Base-by-base conservation (phyloP, 768 basidiomycete species). In the Auricularia auricula-judae region DNA sequence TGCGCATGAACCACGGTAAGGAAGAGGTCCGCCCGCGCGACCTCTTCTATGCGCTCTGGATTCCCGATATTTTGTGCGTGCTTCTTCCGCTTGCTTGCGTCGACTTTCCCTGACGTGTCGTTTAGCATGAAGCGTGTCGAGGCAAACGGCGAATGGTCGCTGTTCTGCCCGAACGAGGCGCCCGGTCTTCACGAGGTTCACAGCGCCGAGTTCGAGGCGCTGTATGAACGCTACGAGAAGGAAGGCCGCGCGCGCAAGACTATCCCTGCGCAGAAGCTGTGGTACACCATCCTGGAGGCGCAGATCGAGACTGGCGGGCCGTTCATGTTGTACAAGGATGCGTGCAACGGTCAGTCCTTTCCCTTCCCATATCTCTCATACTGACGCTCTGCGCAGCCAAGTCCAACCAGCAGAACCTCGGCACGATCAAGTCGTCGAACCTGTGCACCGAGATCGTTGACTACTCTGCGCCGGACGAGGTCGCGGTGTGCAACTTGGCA, bases 271-370 rank as follows among this genome's bases (percentile, higher is more conserved):
- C 97, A 98, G 76, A 98, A 98, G 77, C 84, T 99, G 43, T 99
- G 97, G 96, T 98, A 96, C 74, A 93, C 94, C 42, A 86, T 98
- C 69, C 79, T 98, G 47, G 97, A 98, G 72, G 86, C 94, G 12
- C 97, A 99, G 76, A 93, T 96, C 68, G 96, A 99, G 78, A 99
- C 97, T 0, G 97, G 97, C 61, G 89, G 88, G n/a, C 97, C 97
- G 0, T 99, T 98, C 80, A 98, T 98, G 93, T 80, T 92, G 33
- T 99, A 98, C 83, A 99, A 99, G 79, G 96, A 98, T 72, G 84
- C 93, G 51, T 88, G 90, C 66, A 99, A 99, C 74, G 76, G 93
- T 94, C 70, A 63, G 88, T 8, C 3, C 0, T 34, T 11, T 14
- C 18, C 29, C 43, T 43, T 33, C 35, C 1, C 47, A 51, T 21